phyloP scores from a whole-genome alignment of 108 stramenopile species.

The Stephanodiscus minutulus region DNA sequence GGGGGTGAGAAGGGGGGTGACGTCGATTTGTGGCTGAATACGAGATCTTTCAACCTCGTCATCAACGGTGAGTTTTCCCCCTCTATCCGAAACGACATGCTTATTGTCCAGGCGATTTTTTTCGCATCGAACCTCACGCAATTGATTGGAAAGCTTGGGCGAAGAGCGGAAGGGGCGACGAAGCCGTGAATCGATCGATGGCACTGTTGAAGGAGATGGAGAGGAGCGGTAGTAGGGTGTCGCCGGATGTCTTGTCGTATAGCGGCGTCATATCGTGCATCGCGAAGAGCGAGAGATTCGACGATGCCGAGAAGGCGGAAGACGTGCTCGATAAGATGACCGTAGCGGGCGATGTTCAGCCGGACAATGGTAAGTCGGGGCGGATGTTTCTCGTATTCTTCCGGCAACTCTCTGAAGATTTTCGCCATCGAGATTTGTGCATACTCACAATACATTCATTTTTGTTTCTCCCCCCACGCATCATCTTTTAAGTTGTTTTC shows the following conservation, averaged over 20 bases:
- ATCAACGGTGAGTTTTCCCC: slow-evolving; percentile 25
- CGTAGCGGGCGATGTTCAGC: slow-evolving; percentile 1
- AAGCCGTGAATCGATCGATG: slow-evolving; percentile 15
- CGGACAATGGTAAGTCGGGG: slow-evolving; percentile 20
- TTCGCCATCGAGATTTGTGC: neutral
- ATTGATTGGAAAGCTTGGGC: slow-evolving; percentile 18
- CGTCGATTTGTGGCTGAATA: slow-evolving; percentile 9
- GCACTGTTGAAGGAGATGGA: slow-evolving; percentile 23
- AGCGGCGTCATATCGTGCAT: slow-evolving; percentile 27
- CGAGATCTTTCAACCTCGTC: slow-evolving; percentile 27
- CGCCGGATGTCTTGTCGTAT: slow-evolving; percentile 24
- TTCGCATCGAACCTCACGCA: neutral
- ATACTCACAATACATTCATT: neutral
- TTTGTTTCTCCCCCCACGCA: neutral
- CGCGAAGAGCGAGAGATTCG: slow-evolving; percentile 16
- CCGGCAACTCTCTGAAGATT: too few relatives aligned
- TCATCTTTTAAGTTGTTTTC: slow-evolving; percentile 16
- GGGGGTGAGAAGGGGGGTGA: slow-evolving; percentile 5
- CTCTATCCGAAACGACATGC: neutral
- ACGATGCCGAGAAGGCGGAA: slow-evolving; percentile 10
- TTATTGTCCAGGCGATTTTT: neutral
- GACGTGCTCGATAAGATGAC: slow-evolving; percentile 1
- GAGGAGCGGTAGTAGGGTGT: slow-evolving; percentile 3
- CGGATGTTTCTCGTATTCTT: too few relatives aligned
- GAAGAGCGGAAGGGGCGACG: slow-evolving; percentile 15